Base-by-base conservation (phyloP, 306 rosid species). In the Vigna hirtella region DNA sequence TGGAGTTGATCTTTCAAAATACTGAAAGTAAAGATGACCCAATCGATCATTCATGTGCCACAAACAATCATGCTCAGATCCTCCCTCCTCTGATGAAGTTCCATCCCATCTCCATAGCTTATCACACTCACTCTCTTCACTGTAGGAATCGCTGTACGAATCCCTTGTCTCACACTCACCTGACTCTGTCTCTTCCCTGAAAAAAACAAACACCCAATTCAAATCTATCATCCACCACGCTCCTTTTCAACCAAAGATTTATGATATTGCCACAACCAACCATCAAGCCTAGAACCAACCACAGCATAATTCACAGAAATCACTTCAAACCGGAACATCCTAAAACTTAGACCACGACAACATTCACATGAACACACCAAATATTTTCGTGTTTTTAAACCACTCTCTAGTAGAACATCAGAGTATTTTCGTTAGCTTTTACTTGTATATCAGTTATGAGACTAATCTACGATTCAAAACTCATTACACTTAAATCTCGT, bases 71-170 rank as follows among this genome's bases (percentile, higher is more conserved):
- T 87, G 96, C 74, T 93, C 98, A 49, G 73, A 84, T 42, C 90
- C 96, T 68, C 93, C 97, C 9, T 91, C 98, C 42, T 91, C 94
- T 3, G 97, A 93, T 3, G 98, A 91, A 24, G 71, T 83, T 43
- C 91, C 98, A 73, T 94, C 98, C 85, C 91, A 94, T 70, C 93
- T 88, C 90, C 98, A 92, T 67, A 47, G n/a, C 81, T 92, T 94
- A 52, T 94, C 98, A 67, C 86, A 82, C 64, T 91, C 98, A 47
- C 99, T 89, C 68, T 92, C 98, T 1, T 90, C 96, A 48, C 99
- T 91, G 71, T 70, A 82, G 6, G 93, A 87, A 77, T 93, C 98
- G 28, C 99, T 89, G n/a, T 17, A 89, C 9, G 87, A 89, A 83
- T 94, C 98, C 81, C 94, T 82, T 18, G 87, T 91, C 73, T 94